A percentile compares a stretch with the other conserved stretches of the same genome.
phyloP scores from a whole-genome alignment of 2,329 filamentous ascomycete species.

The Samsoniella hepiali region DNA sequence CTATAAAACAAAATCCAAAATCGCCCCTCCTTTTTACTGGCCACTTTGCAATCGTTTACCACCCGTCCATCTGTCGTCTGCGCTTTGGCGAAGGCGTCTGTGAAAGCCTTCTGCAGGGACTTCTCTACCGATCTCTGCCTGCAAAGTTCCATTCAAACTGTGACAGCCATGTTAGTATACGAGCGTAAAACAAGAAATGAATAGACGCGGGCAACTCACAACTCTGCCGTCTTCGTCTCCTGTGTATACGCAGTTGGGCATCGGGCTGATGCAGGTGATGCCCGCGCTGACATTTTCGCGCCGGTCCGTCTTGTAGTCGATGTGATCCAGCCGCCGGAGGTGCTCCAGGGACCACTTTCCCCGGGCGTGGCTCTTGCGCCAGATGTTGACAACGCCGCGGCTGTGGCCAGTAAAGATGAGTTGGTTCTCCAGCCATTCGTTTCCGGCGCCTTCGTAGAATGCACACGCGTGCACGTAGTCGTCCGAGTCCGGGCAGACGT shows the following conservation, averaged over 20 bases:
- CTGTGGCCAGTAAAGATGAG: constrained; percentile 87
- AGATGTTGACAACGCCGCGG: constrained; percentile 78
- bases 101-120: constrained; percentile 1
- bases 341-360: constrained; percentile 75
- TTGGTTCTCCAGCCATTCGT: constrained; percentile 86
- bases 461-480: constrained; percentile 80
- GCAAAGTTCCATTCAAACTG: constrained; percentile 63
- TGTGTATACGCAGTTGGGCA: constrained; percentile 82
- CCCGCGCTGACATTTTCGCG: constrained; percentile 59
- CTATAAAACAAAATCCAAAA: background rate
- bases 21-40: background rate
- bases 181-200: background rate
- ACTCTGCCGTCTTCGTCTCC: constrained; percentile 92
- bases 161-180: constrained; percentile 18
- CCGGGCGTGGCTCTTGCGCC: constrained; percentile 52
- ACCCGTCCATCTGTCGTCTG: background rate
- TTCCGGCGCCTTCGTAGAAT: constrained; percentile 87
- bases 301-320: constrained; percentile 62
- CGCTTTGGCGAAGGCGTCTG: background rate
- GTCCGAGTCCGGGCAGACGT: constrained; percentile 66
- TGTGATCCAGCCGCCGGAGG: constrained; percentile 77
- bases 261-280: constrained; percentile 82
- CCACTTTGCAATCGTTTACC: background rate
- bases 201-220: constrained; percentile 43
- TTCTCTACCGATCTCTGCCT: constrained; percentile 54